These are phyloP conservation scores for Taphrina deformans DNA, from an alignment of 1,139 yeast species.

Conservation along the genomic window DNA sequence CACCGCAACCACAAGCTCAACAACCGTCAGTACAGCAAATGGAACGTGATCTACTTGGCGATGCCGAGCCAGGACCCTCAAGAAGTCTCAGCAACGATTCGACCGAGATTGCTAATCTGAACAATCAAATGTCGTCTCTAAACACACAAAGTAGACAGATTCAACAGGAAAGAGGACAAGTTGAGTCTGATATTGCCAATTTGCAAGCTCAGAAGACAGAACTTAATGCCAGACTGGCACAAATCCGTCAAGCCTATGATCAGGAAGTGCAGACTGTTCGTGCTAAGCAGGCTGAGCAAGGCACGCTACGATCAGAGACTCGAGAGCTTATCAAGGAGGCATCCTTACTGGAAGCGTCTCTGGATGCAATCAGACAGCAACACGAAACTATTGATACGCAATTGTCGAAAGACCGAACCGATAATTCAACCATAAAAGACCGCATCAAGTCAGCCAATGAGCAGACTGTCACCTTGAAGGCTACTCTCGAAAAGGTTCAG, in stretches of 20 bases:
- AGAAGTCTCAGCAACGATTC: slow-evolving; percentile 75
- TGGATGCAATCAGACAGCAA: slow-evolving; percentile 68
- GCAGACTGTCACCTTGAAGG: slow-evolving; percentile 61
- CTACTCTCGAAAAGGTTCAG: slow-evolving; percentile 55
- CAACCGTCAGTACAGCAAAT: not conserved
- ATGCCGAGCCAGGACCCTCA: slow-evolving; percentile 25
- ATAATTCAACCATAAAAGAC: slow-evolving; percentile 47
- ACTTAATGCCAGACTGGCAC: slow-evolving; percentile 66
- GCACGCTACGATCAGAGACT: slow-evolving; percentile 64
- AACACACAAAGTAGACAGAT: slow-evolving; percentile 70
- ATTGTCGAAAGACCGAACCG: slow-evolving; percentile 65
- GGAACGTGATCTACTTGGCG: slow-evolving; percentile 34
- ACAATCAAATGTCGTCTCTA: slow-evolving; percentile 79
- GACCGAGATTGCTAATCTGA: slow-evolving; percentile 80
- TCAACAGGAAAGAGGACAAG: slow-evolving; percentile 68
- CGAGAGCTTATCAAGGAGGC: slow-evolving; percentile 73
- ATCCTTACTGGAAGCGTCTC: slow-evolving; percentile 76
- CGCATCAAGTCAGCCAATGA: slow-evolving; percentile 58
- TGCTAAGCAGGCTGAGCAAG: slow-evolving; percentile 62
- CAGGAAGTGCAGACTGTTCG: slow-evolving; percentile 71
- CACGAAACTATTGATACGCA: slow-evolving; percentile 62
- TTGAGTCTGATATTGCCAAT: slow-evolving; percentile 71
- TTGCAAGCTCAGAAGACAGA: slow-evolving; percentile 66
- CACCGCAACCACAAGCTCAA: not conserved
- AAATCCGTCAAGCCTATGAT: slow-evolving; percentile 70